A percentile compares a stretch with the other conserved stretches of the same genome.
These are phyloP conservation scores for Linanthus parryae DNA, from an alignment of 148 eudicot genomes.

Conservation along the genomic window DNA sequence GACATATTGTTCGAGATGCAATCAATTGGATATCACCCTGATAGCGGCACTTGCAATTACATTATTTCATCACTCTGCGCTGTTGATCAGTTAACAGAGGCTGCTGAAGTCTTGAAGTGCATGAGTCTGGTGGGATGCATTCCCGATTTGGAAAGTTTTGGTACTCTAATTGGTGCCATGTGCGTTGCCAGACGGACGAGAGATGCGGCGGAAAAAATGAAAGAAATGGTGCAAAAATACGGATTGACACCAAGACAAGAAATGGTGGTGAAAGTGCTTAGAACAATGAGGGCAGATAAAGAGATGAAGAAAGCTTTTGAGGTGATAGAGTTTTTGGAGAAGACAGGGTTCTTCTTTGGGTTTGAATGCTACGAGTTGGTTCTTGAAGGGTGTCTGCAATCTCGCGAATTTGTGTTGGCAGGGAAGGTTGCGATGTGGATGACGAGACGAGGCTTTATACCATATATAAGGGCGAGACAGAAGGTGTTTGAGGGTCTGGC, in stretches of 20 bases:
- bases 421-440: slow-evolving; percentile 63
- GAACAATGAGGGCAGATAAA: slow-evolving; percentile 49
- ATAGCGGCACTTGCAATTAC: slow-evolving; percentile 74
- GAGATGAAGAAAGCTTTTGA: slow-evolving; percentile 65
- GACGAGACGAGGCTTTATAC: slow-evolving; percentile 69
- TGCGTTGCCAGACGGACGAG: slow-evolving; percentile 41
- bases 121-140: slow-evolving; percentile 55
- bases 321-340: slow-evolving; percentile 54
- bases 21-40: slow-evolving; percentile 64
- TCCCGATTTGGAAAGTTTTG: slow-evolving; percentile 68
- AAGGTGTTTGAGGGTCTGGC: slow-evolving; percentile 70
- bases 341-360: slow-evolving; percentile 35
- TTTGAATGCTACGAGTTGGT: slow-evolving; percentile 72
- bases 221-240: slow-evolving; percentile 51
- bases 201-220: slow-evolving; percentile 31
- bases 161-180: slow-evolving; percentile 46
- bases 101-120: slow-evolving; percentile 46
- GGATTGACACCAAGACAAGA: slow-evolving; percentile 61
- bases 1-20: slow-evolving; percentile 48
- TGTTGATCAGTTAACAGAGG: slow-evolving; percentile 60
- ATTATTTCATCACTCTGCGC: slow-evolving; percentile 71
- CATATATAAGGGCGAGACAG: slow-evolving; percentile 62
- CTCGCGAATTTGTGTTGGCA: slow-evolving; percentile 51
- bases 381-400: slow-evolving; percentile 71
- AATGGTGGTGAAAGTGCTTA: slow-evolving; percentile 33